Evolutionary conservation across 148 eudicot genomes (phyloP).

Genomic region (Rhododendron henanense): DNA sequence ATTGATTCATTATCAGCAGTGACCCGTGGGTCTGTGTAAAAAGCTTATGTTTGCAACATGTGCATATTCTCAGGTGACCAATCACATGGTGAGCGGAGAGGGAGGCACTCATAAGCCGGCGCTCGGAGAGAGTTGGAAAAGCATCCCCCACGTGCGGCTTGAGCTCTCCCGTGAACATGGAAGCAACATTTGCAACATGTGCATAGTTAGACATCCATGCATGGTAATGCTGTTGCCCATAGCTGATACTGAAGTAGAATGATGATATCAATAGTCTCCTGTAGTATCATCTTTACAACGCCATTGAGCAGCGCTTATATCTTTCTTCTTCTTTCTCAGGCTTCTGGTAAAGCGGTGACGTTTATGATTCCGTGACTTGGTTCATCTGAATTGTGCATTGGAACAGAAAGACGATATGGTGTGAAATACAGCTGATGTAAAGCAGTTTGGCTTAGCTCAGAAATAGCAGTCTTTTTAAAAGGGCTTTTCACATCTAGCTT

Average conservation of each 20-base stretch:
- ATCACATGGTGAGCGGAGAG: constrained; percentile 93
- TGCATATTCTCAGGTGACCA: constrained; percentile 46
- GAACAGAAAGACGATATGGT: not conserved
- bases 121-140: constrained; percentile 97
- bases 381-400: not conserved
- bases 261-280: not conserved
- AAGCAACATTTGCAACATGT: constrained; percentile 39
- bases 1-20: not conserved
- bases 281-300: not conserved
- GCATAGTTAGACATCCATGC: constrained; percentile 63
- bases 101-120: constrained; percentile 80
- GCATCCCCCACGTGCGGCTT: constrained; percentile 70
- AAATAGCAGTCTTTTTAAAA: not conserved
- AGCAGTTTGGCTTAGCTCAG: not conserved
- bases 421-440: not conserved
- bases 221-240: constrained; percentile 33
- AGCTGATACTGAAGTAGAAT: not conserved
- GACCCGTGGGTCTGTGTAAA: not conserved
- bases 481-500: not conserved
- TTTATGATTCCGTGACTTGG: constrained; percentile 8
- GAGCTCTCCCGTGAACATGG: constrained; percentile 54
- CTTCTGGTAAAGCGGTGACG: constrained; percentile 10
- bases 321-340: constrained; percentile 11
- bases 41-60: not conserved
- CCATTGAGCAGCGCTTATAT: not conserved